Base-by-base conservation (phyloP, 768 basidiomycete species). In the Mycena sanguinolenta region DNA sequence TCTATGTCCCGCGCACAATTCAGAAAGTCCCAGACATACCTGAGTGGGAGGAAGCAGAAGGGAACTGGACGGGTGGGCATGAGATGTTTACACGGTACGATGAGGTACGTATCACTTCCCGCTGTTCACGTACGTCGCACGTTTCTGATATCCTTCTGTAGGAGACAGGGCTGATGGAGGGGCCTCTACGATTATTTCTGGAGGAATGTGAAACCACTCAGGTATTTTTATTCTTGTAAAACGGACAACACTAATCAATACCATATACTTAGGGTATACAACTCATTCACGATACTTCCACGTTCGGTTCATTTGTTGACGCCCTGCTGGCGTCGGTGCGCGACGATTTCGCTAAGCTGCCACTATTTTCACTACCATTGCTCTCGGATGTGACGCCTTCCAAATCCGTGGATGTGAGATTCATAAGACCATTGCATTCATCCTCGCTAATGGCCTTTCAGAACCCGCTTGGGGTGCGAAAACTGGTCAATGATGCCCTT, bases 171-270 rank as follows among this genome's bases (percentile, higher is more conserved):
- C 75, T 94, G 57, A 90, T 93, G 88, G 93, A 95, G 50, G 89
- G 87, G 6, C 83, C 89, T 16, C 82, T 95, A 60, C 86, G 94
- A 21, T 81, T 85, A 19, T 87, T 92, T 63, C 84, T 92, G 6
- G 94, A 95, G 76, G 93, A 94, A 72, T 93, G 92, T 75, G 87
- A 94, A 76, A 86, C 87, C 60, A 83, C 91, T 17, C 94, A 94
- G 88, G 93, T 92, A 72, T 38, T 50, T 62, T 58, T 1, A 25
- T 25, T 17, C 42, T 34, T 50, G 23, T 57, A 14, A 25, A 63
- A 28, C 28, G 32, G 17, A 30, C 14, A 39, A 25, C 28, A 6
- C 52, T 44, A 58, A 55, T 50, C 34, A 39, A 54, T 69, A 12
- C 4, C 10, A 25, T 54, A 34, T 46, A 19, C 52, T 19, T 71